Evolutionary conservation across 2,329 filamentous ascomycete genomes (phyloP).

Genomic region (Diaporthe citri): DNA sequence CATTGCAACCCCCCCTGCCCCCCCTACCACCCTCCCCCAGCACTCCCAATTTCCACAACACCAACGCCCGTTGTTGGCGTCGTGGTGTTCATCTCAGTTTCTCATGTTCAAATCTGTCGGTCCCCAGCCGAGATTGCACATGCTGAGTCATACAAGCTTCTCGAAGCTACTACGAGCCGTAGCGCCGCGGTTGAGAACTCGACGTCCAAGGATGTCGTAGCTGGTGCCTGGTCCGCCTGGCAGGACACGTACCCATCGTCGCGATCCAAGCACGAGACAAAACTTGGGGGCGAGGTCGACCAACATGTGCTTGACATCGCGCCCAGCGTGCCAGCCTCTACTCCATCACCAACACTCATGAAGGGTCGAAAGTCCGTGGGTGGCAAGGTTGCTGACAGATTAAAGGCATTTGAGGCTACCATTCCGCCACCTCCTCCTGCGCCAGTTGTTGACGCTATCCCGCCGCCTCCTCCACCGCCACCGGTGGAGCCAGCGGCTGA

Average conservation of each 20-base stretch:
- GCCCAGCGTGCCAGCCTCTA: constrained; percentile 13
- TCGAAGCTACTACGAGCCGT: constrained; percentile 56
- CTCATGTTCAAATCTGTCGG: constrained; percentile 41
- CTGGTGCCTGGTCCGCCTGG: constrained; percentile 43
- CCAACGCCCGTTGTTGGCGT: constrained; percentile 30
- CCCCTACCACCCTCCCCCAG: constrained; percentile 43
- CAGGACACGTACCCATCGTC: constrained; percentile 58
- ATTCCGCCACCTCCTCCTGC: constrained; percentile 51
- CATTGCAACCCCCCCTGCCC: constrained; percentile 29
- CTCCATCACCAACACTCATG: constrained; percentile 51
- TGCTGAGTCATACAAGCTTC: constrained; percentile 64
- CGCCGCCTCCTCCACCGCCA: constrained; percentile 56
- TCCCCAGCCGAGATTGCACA: constrained; percentile 57
- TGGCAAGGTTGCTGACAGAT: constrained; percentile 68
- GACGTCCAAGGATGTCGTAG: constrained; percentile 36
- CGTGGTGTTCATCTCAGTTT: constrained; percentile 32
- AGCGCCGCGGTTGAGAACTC: constrained; percentile 44
- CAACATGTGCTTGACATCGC: constrained; percentile 22
- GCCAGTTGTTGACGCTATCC: constrained; percentile 21
- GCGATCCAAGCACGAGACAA: constrained; percentile 48
- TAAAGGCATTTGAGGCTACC: constrained; percentile 66
- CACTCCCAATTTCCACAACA: constrained; percentile 34
- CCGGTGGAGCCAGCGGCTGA: constrained; percentile 47
- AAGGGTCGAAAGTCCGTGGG: constrained; percentile 63
- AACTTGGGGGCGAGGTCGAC: constrained; percentile 40